Evolutionary conservation across 306 rosid genomes (phyloP), one percentile per base, ranked within the genome.

Genomic region (Cicer judaicum): DNA sequence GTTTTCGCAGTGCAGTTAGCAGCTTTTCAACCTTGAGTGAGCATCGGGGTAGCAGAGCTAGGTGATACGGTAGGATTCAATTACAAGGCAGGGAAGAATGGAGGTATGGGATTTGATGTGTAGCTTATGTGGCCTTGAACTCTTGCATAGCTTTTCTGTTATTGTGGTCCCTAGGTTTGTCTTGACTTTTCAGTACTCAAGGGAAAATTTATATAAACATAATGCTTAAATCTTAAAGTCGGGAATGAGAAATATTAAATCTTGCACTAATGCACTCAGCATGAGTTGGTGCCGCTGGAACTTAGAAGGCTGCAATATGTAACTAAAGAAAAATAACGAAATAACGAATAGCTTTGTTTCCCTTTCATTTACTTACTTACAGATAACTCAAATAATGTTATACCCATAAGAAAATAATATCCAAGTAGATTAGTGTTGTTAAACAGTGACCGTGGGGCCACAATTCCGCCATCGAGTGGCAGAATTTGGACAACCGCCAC

Each of bases 321-420:
- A 72, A 59, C 52, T 44, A 40, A 42, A 10, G 68, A 54, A 76
- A 68, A 54, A 61, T 7, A 62, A 42, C 24, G 36, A 68, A 54
- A 61, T 7, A 62, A 42, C 24, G 36, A 71, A 55, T 9, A 43
- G 18, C 57, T 71, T 52, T 77, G 40, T 60, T 68, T 67, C 61
- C 21, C 16, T 42, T 48, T 38, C 61, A 61, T 69, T 36, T 60
- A 44, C 15, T 43, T 18, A 39, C 15, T 43, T 18, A 39, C 21
- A 48, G 52, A 59, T 67, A 7, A 82, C n/a, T 50, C 44, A 50
- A 48, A 24, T 40, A 52, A 47, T 29, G 16, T n/a, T 19, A 50
- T 18, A 66, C 15, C 8, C 40, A 34, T 55, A 34, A 15, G 12
- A 72, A 49, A 71, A 40, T 42, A 83, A 70, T 64, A 44, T 36